Evolutionary conservation across 768 basidiomycete genomes (phyloP).

Genomic region (Cystofilobasidium ferigula): DNA sequence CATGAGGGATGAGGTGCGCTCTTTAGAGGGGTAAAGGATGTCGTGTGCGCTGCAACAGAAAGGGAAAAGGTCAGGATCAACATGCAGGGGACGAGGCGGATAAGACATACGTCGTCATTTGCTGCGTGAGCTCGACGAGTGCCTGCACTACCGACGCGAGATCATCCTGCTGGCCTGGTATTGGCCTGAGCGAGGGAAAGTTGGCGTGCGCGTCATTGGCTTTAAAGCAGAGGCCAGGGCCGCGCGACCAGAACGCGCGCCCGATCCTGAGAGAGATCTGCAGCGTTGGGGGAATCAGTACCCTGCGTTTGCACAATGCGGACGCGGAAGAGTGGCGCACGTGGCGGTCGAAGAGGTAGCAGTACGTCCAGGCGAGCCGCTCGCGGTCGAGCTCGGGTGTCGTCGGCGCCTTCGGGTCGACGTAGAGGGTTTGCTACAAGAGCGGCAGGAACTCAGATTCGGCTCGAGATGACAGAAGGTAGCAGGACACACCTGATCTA

Average conservation of each 20-base stretch:
- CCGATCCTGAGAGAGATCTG: conserved; percentile 29
- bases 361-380: conserved; percentile 29
- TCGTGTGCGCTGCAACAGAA: conserved; percentile 14
- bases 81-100: not conserved
- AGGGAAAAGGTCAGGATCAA: not conserved
- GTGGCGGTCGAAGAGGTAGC: conserved; percentile 29
- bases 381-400: conserved; percentile 27
- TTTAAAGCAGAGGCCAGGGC: conserved; percentile 27
- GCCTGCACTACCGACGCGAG: conserved; percentile 28
- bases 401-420: not conserved
- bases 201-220: conserved; percentile 22
- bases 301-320: not conserved
- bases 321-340: not conserved
- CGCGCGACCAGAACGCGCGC: conserved; percentile 30
- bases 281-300: conserved; percentile 25
- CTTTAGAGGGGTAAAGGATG: conserved; percentile 27
- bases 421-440: conserved; percentile 17
- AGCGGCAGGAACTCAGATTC: not conserved
- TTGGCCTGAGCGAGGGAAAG: conserved; percentile 28
- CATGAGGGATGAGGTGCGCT: conserved; percentile 27
- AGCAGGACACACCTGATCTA: conserved; percentile 5
- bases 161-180: conserved; percentile 28
- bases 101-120: conserved; percentile 26
- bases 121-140: conserved; percentile 27
- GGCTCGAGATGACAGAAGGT: not conserved